Conservation (phyloP, 164 flowering plant species). For the Macadamia tetraphylla region DNA sequence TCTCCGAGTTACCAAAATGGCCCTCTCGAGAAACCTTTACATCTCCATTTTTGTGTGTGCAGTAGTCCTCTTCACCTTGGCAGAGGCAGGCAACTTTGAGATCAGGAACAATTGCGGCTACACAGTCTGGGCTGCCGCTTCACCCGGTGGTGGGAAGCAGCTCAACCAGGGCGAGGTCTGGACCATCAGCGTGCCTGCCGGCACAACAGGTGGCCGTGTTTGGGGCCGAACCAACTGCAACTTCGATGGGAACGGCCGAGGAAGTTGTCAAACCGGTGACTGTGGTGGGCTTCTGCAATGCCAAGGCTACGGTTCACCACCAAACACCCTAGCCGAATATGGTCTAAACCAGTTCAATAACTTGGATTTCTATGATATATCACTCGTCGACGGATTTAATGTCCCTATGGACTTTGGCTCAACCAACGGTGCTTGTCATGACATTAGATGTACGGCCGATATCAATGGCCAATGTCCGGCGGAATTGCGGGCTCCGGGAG, state of each 20-base stretch:
- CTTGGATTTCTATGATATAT: neutral
- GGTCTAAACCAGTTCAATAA: conserved; percentile 12
- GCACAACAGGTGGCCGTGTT: conserved; percentile 14
- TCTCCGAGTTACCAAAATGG: no score
- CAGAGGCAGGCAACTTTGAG: neutral
- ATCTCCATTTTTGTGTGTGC: no score
- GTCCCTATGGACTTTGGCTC: neutral
- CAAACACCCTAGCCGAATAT: conserved; percentile 22
- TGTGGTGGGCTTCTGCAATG: conserved; percentile 20
- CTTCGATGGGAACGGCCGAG: conserved; percentile 8
- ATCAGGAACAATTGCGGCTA: conserved; percentile 20
- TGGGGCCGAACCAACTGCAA: conserved; percentile 18
- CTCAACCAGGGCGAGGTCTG: conserved; percentile 6
- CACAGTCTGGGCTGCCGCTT: conserved; percentile 28
- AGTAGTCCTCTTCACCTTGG: neutral
- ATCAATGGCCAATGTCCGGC: neutral
- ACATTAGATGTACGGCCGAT: neutral
- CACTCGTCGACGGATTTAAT: neutral
- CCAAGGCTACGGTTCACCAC: conserved; percentile 10
- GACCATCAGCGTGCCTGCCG: conserved; percentile 11
- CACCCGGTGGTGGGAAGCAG: conserved; percentile 22
- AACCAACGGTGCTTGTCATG: neutral
- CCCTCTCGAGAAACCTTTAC: no score
- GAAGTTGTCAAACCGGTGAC: conserved; percentile 22
- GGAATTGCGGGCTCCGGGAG: neutral